Base-by-base conservation (phyloP, 192 early-diverging fungal genomes). In the Entomortierella beljakovae region DNA sequence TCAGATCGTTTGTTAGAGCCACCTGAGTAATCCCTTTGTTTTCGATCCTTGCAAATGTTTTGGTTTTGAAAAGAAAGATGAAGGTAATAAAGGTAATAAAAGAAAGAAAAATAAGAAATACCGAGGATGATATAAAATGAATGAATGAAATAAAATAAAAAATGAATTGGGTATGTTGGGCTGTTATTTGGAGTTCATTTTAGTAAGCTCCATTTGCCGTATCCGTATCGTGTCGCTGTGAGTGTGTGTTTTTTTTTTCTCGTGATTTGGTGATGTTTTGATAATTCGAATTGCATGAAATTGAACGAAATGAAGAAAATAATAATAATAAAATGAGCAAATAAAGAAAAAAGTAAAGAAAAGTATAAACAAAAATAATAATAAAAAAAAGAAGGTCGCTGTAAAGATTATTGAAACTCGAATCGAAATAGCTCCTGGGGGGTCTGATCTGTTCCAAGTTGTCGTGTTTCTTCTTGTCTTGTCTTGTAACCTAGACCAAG, bases 21-120 rank as follows among this genome's bases (percentile, higher is more conserved):
- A n/a, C n/a, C n/a, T n/a, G n/a, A n/a, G n/a, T n/a, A n/a, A n/a
- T n/a, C n/a, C n/a, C n/a, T n/a, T n/a, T n/a, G n/a, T n/a, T n/a
- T n/a, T n/a, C n/a, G n/a, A n/a, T n/a, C n/a, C n/a, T n/a, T 43
- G 42, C 9, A 43, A 43, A 13, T 38, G 57, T 32, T 37, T 58
- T 37, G 57, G 9, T 26, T 50, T 22, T 37, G 48, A 50, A 64
- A 25, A 29, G 50, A 66, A 29, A 33, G 28, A 46, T 46, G 48
- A 48, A 1, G 59, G 28, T 4, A 49, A 22, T 22, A 52, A 16
- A 52, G 7, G 50, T 52, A n/a, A 52, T 9, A 22, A 22, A 6
- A 52, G 22, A 23, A 16, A 22, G 50, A 52, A 52, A 9, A 52
- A 52, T 7, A 52, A 52, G 22, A 48, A 38, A 49, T 31, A n/a